phyloP scores from a whole-genome alignment of 495 filamentous ascomycete genomes.

The Cudoniella acicularis region DNA sequence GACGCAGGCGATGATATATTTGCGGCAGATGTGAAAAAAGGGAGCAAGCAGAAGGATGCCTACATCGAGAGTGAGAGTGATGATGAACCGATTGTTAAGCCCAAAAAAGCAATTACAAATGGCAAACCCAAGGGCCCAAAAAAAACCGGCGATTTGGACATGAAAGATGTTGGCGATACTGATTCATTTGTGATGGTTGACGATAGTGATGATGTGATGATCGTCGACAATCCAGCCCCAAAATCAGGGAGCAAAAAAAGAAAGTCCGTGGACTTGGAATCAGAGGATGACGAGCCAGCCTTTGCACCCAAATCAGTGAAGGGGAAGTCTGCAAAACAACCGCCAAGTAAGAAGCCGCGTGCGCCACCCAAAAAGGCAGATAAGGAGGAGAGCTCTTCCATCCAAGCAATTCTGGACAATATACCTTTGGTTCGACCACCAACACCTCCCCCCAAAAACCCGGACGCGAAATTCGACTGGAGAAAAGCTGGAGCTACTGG shows the following conservation, averaged over 20 bases:
- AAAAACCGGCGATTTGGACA: constrained; percentile 44
- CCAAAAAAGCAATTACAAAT: constrained; percentile 32
- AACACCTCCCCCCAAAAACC: constrained; percentile 65
- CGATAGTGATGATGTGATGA: constrained; percentile 31
- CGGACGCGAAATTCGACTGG: constrained; percentile 70
- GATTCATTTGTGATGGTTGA: constrained; percentile 15
- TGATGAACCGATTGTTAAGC: constrained; percentile 48
- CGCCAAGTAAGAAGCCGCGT: constrained; percentile 57
- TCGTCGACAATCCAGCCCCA: constrained; percentile 24
- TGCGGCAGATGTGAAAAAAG: constrained; percentile 56
- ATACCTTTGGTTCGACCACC: constrained; percentile 80
- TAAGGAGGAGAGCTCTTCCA: constrained; percentile 58
- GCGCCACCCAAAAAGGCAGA: constrained; percentile 57
- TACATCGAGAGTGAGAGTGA: constrained; percentile 60
- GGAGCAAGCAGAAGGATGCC: constrained; percentile 60
- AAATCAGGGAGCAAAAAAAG: constrained; percentile 29
- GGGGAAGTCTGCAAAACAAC: constrained; percentile 55
- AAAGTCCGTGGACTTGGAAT: constrained; percentile 36
- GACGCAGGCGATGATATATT: constrained; percentile 73
- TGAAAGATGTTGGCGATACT: constrained; percentile 33
- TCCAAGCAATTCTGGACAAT: constrained; percentile 82
- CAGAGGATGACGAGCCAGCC: constrained; percentile 40
- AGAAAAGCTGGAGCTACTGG: constrained; percentile 47
- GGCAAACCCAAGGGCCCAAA: constrained; percentile 33
- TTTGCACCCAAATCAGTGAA: constrained; percentile 31